phyloP scores from a whole-genome alignment of 148 eudicot genomes.

The Fallopia convolvulus region DNA sequence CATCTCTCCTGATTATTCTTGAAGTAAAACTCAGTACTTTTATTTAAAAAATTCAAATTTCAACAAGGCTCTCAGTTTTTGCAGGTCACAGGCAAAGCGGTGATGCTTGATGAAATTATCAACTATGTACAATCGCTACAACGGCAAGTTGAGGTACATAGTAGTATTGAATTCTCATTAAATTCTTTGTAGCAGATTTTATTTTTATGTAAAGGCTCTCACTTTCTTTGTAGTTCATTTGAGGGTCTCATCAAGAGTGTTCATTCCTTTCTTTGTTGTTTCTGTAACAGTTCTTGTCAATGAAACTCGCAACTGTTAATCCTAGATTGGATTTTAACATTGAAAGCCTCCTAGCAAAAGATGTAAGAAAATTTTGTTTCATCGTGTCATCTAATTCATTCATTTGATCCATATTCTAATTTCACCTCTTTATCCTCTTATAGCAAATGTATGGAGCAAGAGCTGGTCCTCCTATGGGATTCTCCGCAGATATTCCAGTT shows the following conservation, averaged over 20 bases:
- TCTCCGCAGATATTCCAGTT: slow-evolving; percentile 48
- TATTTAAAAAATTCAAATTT: background rate
- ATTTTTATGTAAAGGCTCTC: background rate
- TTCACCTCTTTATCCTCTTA: background rate
- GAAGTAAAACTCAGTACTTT: background rate
- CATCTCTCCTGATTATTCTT: background rate
- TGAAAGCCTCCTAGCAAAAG: slow-evolving; percentile 74
- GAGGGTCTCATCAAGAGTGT: background rate
- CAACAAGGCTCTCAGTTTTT: slow-evolving; percentile 14
- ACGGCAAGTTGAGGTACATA: slow-evolving; percentile 87
- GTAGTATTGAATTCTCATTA: background rate
- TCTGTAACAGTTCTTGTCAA: slow-evolving; percentile 67
- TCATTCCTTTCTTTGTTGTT: background rate
- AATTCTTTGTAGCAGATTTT: background rate
- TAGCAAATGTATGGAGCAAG: slow-evolving; percentile 50
- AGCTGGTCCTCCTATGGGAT: slow-evolving; percentile 59
- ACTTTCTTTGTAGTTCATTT: background rate
- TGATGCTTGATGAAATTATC: slow-evolving; percentile 96
- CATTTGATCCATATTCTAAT: slow-evolving; percentile 3
- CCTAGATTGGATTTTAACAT: slow-evolving; percentile 73
- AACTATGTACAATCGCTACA: slow-evolving; percentile 96
- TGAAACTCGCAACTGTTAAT: slow-evolving; percentile 50
- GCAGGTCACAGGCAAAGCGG: slow-evolving; percentile 98
- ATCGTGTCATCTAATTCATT: background rate
- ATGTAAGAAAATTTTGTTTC: slow-evolving; percentile 36